Evolutionary conservation across 2,329 filamentous ascomycete species (phyloP).

Genomic region (Penicillium italicum): DNA sequence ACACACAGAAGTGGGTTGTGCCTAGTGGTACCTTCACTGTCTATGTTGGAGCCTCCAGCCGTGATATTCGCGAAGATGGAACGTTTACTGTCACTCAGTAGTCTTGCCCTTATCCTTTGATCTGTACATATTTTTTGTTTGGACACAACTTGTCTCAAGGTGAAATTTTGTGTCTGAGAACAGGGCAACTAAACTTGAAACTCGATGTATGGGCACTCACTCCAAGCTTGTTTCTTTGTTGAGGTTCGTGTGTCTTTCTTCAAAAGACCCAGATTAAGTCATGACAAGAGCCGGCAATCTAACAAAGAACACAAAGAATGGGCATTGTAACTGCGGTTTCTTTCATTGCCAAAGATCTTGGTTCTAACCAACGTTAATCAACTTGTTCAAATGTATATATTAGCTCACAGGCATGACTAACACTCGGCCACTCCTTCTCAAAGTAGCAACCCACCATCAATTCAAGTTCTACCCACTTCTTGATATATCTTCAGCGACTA

Average conservation of each 20-base stretch:
- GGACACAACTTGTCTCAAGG: background rate
- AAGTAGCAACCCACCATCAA: background rate
- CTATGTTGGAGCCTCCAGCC: slow-evolving; percentile 21
- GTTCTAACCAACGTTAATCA: too few species aligned
- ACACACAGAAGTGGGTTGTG: slow-evolving; percentile 33
- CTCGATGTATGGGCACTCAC: background rate
- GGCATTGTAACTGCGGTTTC: background rate
- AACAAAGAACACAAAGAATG: background rate
- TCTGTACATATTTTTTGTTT: background rate
- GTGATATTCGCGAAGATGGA: slow-evolving; percentile 17
- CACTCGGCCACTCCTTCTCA: background rate
- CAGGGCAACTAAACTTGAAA: background rate
- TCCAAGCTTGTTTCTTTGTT: background rate
- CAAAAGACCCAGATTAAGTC: background rate
- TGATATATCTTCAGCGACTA: background rate
- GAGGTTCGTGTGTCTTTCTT: background rate
- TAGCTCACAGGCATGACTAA: background rate
- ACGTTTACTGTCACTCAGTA: slow-evolving; percentile 3
- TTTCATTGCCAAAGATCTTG: background rate
- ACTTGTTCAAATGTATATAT: background rate
- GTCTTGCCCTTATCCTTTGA: background rate
- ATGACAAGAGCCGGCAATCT: background rate
- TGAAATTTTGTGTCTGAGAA: background rate
- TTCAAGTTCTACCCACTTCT: background rate
- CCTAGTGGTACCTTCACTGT: slow-evolving; percentile 22